phyloP scores from a whole-genome alignment of 495 filamentous ascomycete genomes.

The Pseudoneurospora amorphoporcata region DNA sequence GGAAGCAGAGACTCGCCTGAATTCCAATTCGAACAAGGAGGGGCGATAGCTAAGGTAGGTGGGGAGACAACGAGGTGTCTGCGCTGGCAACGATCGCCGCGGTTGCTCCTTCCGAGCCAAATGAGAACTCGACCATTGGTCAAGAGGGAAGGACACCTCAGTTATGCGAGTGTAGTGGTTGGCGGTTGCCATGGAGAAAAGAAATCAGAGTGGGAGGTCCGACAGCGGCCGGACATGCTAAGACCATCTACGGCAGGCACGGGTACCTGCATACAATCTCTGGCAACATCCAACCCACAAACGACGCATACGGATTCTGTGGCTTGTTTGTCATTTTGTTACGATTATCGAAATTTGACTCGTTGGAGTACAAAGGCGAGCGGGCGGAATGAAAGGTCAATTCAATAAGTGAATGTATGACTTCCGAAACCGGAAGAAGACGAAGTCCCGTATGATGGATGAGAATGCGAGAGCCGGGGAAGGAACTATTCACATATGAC shows the following conservation, averaged over 20 bases:
- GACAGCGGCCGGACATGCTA: neutral
- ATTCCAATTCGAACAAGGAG: neutral
- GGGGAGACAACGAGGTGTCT: neutral
- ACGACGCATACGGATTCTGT: neutral
- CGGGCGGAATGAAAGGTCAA: no score
- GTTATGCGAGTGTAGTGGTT: neutral
- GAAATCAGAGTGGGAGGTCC: neutral
- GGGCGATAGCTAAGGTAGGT: neutral
- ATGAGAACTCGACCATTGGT: neutral
- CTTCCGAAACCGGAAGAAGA: neutral
- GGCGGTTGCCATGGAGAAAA: neutral
- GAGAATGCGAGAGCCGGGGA: neutral
- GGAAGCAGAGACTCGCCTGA: neutral
- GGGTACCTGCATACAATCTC: neutral
- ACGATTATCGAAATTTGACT: neutral
- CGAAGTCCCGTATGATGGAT: neutral
- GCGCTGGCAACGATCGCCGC: neutral
- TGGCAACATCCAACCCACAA: neutral
- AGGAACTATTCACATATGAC: neutral
- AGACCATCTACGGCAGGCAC: neutral
- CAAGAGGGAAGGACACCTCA: neutral
- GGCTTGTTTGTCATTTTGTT: neutral
- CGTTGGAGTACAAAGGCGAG: neutral
- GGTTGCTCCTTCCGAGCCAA: neutral
- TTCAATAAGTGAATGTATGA: neutral